Evolutionary conservation across 1,139 yeast species (phyloP).

Genomic region (Debaryomyces psychrophilus): DNA sequence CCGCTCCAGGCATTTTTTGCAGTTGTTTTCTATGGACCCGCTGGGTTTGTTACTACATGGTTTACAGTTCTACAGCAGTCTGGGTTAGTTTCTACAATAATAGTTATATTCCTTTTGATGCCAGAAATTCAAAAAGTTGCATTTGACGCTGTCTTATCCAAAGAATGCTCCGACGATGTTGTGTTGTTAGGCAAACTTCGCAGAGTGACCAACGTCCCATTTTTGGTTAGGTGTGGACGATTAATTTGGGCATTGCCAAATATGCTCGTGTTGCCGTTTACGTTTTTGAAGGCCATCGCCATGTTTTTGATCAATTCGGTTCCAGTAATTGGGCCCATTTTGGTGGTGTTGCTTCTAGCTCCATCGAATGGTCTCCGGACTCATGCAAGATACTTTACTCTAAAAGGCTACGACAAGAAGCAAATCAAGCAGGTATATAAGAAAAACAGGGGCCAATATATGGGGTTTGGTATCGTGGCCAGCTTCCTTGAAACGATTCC

Average conservation of each 20-base stretch:
- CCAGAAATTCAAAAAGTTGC: slow-evolving; percentile 58
- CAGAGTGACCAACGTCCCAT: slow-evolving; percentile 39
- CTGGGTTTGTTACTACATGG: slow-evolving; percentile 58
- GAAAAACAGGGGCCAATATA: slow-evolving; percentile 35
- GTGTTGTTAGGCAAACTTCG: slow-evolving; percentile 50
- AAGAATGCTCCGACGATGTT: slow-evolving; percentile 52
- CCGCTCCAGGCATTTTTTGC: slow-evolving; percentile 54
- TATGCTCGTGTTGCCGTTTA: slow-evolving; percentile 27
- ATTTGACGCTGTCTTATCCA: slow-evolving; percentile 59
- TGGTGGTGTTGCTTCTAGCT: slow-evolving; percentile 57
- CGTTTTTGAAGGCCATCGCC: slow-evolving; percentile 28
- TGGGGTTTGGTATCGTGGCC: slow-evolving; percentile 62
- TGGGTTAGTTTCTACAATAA: slow-evolving; percentile 50
- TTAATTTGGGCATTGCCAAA: slow-evolving; percentile 29
- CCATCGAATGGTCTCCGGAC: slow-evolving; percentile 59
- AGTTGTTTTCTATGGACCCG: slow-evolving; percentile 55
- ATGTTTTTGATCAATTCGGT: slow-evolving; percentile 49
- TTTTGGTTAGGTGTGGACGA: slow-evolving; percentile 28
- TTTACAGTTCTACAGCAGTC: slow-evolving; percentile 56
- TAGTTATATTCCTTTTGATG: slow-evolving; percentile 54
- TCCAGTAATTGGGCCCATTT: slow-evolving; percentile 65
- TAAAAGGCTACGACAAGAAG: slow-evolving; percentile 55
- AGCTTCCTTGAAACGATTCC: slow-evolving; percentile 65
- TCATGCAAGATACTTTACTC: slow-evolving; percentile 61
- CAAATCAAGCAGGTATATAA: slow-evolving; percentile 36